Percentiles rank a stretch among this genome's conserved stretches.
Evolutionary conservation across 495 filamentous ascomycete genomes (phyloP).

Genomic region (Lasiosphaeris hirsuta): DNA sequence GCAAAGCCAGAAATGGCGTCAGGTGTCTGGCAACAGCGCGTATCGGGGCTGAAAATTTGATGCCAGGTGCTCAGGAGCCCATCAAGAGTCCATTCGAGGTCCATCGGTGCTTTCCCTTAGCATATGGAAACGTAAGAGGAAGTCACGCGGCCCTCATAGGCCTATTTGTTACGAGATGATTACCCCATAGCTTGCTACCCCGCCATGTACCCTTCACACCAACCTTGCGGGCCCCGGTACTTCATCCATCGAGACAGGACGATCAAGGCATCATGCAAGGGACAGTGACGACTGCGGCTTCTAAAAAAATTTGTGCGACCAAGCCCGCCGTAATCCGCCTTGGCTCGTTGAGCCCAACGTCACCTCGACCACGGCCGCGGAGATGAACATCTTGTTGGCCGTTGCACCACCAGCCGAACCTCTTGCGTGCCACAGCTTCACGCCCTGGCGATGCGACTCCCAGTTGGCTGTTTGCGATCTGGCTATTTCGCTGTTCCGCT

Average conservation of each 20-base stretch:
- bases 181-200: slow-evolving; percentile 26
- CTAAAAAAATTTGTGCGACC: slow-evolving; percentile 7
- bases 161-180: slow-evolving; percentile 33
- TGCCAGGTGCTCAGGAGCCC: slow-evolving; percentile 19
- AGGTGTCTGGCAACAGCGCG: slow-evolving; percentile 15
- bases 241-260: not conserved
- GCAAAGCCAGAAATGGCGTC: slow-evolving; percentile 4
- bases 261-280: slow-evolving; percentile 23
- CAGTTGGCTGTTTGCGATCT: too few relatives aligned
- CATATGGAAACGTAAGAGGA: slow-evolving; percentile 33
- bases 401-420: too few relatives aligned
- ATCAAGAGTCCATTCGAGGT: not conserved
- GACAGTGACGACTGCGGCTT: slow-evolving; percentile 20
- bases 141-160: slow-evolving; percentile 29
- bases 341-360: not conserved
- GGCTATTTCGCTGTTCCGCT: too few relatives aligned
- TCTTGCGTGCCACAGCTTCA: too few relatives aligned
- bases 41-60: slow-evolving; percentile 22
- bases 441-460: slow-evolving; percentile 1
- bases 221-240: slow-evolving; percentile 14
- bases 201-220: slow-evolving; percentile 15
- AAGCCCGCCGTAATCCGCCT: slow-evolving; percentile 18
- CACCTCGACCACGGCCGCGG: slow-evolving; percentile 1
- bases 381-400: not conserved
- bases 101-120: slow-evolving; percentile 28